Evolutionary conservation across 352 stramenopile genomes (phyloP), one percentile per base, ranked within the genome.

Genomic region (Phytophthora pluvialis): DNA sequence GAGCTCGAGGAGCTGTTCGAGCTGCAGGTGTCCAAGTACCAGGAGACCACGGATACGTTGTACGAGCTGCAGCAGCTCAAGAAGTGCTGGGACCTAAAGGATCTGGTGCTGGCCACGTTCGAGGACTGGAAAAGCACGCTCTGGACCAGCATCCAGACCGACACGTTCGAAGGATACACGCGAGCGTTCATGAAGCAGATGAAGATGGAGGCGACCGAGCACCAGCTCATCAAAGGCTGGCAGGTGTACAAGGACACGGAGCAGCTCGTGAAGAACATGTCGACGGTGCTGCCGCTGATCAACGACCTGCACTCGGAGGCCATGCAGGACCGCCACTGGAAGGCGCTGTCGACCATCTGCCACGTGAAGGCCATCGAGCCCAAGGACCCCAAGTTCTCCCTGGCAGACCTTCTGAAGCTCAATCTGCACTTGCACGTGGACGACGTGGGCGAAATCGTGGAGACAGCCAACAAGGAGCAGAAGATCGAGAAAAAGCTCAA

Each of bases 251-350:
- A 94, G 46, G 88, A 96, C 51, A 89, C 82, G 0, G 87, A 96
- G 48, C 80, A 94, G 60, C 70, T 94, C 7, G 88, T 93, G 15
- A 96, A 95, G 67, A 94, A 96, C 57, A 95, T 95, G 88, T 72
- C 86, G 29, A 86, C 80, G 0, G 88, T 96, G 2, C 46, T 96
- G 7, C 87, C 88, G 6, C 71, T 99, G 12, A 97, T 99, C 67
- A 97, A 98, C 52, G 96, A 98, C 51, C 77, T 99, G 33, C 95
- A 98, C 75, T 98, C 91, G 1, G 88, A 98, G 54, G 89, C 94
- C 26, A 98, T 99, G 82, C 89, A 97, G 52, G 75, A 96, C 45
- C 90, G 96, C 4, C 96, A 99, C 76, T 99, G 96, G 96, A 90
- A 92, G 61, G 86, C 82, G 10, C 61, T 98, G 8, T 94, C 91